Evolutionary conservation across 805 yeast genomes (phyloP).

Genomic region (Jamesozyma lodderae): DNA sequence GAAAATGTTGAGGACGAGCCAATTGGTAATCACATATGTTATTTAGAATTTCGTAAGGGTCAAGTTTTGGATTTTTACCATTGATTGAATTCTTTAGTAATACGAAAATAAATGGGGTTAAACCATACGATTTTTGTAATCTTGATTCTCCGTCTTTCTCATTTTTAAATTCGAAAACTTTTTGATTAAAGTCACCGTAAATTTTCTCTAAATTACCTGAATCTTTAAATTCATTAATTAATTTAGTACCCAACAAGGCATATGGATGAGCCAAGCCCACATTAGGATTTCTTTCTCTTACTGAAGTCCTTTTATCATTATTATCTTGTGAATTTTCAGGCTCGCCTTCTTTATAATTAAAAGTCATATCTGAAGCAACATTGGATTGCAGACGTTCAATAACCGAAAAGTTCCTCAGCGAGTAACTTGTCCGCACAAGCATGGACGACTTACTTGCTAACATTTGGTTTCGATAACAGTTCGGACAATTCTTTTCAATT

Average conservation of each 20-base stretch:
- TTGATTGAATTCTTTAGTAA: constrained; percentile 4
- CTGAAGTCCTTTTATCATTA: not conserved
- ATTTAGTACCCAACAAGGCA: not conserved
- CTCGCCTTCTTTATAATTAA: not conserved
- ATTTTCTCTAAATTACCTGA: constrained; percentile 1
- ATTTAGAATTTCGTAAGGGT: constrained; percentile 23
- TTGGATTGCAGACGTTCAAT: not conserved
- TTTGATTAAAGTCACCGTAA: constrained; percentile 2
- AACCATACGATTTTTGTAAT: constrained; percentile 5
- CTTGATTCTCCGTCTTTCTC: not conserved
- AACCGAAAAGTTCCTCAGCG: not conserved
- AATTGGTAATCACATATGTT: constrained; percentile 19
- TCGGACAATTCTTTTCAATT: too few species aligned
- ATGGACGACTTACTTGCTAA: too few species aligned
- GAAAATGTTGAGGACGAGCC: constrained; percentile 25
- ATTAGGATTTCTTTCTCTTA: not conserved
- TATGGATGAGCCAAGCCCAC: constrained; percentile 3
- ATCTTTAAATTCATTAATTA: constrained; percentile 1
- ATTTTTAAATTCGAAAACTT: constrained; percentile 1
- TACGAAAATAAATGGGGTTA: not conserved
- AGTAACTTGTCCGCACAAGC: not conserved
- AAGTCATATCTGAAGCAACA: not conserved
- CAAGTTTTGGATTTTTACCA: constrained; percentile 4
- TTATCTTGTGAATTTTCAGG: too few species aligned
- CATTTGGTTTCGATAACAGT: too few species aligned